Conservation (phyloP, 805 yeast species). For the Candida suzukii region DNA sequence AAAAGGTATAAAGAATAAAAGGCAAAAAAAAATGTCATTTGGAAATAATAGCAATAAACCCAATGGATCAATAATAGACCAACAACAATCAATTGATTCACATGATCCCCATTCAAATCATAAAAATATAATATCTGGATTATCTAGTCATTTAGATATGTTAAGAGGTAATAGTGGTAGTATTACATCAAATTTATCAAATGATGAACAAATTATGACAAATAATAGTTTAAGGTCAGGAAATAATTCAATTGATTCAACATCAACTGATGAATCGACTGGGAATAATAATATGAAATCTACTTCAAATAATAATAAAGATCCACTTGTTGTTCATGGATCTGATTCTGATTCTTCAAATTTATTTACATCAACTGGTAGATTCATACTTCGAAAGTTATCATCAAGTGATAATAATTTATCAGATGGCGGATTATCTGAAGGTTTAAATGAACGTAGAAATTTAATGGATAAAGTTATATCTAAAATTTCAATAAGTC, state of each 20-base stretch:
- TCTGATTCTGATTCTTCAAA: neutral
- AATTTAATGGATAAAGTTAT: neutral
- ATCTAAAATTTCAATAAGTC: neutral
- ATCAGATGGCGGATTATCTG: neutral
- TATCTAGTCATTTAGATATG: neutral
- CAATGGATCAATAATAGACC: no score
- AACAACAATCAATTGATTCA: no score
- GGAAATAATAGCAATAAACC: no score
- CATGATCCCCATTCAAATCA: no score
- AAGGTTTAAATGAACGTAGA: neutral
- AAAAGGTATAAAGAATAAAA: no score
- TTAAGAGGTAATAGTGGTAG: neutral
- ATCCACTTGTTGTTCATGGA: neutral
- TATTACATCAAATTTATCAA: neutral
- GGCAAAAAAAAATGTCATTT: no score
- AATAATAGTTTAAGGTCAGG: no score
- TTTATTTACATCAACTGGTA: neutral
- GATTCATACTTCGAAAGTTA: neutral
- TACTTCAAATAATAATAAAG: neutral
- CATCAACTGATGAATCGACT: neutral
- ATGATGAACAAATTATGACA: neutral
- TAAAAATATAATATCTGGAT: neutral
- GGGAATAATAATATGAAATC: neutral
- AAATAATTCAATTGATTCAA: neutral
- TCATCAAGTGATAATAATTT: neutral